Conservation (phyloP, 768 basidiomycete species). For the Mycena belliarum region DNA sequence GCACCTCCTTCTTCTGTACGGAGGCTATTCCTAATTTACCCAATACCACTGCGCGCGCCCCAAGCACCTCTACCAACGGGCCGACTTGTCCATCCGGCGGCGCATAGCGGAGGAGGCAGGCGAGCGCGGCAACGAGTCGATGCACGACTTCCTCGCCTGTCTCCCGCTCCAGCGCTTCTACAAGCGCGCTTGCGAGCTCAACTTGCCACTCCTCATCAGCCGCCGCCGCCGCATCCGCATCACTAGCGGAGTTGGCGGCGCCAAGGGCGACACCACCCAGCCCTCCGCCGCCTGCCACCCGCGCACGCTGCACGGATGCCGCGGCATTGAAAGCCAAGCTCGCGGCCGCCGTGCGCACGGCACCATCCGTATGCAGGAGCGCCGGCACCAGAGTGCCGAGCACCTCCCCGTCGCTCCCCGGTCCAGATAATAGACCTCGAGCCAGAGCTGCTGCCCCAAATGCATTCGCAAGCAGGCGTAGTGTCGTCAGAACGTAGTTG, state of each 20-base stretch:
- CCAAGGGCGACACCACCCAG: constrained; percentile 12
- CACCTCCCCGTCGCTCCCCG: constrained; percentile 32
- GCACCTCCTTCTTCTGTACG: constrained; percentile 65
- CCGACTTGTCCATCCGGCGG: constrained; percentile 62
- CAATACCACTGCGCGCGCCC: constrained; percentile 54
- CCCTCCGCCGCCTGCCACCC: constrained; percentile 44
- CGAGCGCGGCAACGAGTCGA: constrained; percentile 78
- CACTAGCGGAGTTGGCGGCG: constrained; percentile 29
- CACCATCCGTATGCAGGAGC: constrained; percentile 66
- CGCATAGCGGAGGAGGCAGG: constrained; percentile 72
- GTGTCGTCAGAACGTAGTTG: constrained; percentile 62
- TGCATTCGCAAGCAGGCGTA: constrained; percentile 70
- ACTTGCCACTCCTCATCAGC: constrained; percentile 84
- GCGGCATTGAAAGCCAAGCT: constrained; percentile 80
- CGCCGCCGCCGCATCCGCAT: constrained; percentile 35
- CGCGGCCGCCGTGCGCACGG: constrained; percentile 77
- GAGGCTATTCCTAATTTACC: constrained; percentile 55
- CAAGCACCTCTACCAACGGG: constrained; percentile 71
- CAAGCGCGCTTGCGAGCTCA: constrained; percentile 79
- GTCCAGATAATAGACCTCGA: constrained; percentile 33
- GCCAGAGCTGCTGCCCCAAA: constrained; percentile 56
- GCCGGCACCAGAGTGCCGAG: constrained; percentile 63
- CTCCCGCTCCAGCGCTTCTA: constrained; percentile 77
- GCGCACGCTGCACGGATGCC: constrained; percentile 61
- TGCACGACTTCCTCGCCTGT: constrained; percentile 84